phyloP scores from a whole-genome alignment of 2,329 filamentous ascomycete genomes.

The Intubia oerlemansii region DNA sequence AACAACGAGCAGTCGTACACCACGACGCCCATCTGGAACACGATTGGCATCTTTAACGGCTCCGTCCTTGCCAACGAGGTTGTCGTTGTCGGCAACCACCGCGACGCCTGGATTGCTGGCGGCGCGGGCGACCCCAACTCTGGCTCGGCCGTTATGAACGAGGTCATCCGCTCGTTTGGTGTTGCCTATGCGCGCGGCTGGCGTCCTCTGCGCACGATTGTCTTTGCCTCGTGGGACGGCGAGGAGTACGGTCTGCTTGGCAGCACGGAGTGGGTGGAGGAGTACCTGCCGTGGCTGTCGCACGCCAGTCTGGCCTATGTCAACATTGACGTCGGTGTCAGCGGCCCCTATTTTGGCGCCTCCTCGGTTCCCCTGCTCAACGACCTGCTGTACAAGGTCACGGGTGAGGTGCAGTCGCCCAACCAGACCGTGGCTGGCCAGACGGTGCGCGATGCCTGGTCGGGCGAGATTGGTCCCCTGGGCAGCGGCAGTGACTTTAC shows the following conservation, averaged over 20 bases:
- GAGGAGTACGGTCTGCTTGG: constrained; percentile 76
- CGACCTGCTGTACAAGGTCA: constrained; percentile 46
- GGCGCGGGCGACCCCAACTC: constrained; percentile 67
- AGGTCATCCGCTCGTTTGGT: constrained; percentile 55
- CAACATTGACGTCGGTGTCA: constrained; percentile 61
- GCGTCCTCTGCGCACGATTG: constrained; percentile 74
- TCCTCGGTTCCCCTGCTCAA: constrained; percentile 58
- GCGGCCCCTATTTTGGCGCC: constrained; percentile 40
- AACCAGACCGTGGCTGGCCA: constrained; percentile 53
- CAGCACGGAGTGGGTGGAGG: constrained; percentile 84
- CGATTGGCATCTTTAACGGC: constrained; percentile 82
- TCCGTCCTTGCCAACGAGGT: constrained; percentile 59
- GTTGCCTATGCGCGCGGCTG: constrained; percentile 48
- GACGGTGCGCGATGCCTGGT: constrained; percentile 48
- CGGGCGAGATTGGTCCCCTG: constrained; percentile 39
- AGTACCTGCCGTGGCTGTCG: constrained; percentile 63
- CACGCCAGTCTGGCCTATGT: constrained; percentile 59
- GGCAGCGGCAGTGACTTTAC: constrained; percentile 57
- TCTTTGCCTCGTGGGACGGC: constrained; percentile 68
- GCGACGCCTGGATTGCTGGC: constrained; percentile 52
- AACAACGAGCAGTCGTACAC: constrained; percentile 65
- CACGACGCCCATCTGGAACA: constrained; percentile 71
- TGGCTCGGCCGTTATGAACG: constrained; percentile 60
- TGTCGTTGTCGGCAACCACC: constrained; percentile 66
- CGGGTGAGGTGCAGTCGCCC: constrained; percentile 40